phyloP scores from a whole-genome alignment of 345 rosid species.

The Brassica cretica region DNA sequence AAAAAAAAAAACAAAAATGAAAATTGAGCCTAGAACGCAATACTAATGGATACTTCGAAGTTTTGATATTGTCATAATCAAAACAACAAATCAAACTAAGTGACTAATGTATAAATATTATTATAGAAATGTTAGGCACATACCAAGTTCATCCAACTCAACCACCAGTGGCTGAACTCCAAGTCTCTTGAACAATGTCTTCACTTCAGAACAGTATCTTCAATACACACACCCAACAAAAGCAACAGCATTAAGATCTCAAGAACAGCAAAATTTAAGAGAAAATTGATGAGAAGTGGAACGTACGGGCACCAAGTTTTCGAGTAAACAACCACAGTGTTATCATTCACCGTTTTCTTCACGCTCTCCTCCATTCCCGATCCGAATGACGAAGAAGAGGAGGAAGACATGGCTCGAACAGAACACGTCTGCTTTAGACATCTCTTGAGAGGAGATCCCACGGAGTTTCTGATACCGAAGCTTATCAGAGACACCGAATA shows the following conservation, averaged over 20 bases:
- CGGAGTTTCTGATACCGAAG: constrained; percentile 16
- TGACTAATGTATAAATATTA: neutral
- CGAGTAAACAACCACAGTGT: constrained; percentile 90
- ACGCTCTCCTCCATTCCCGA: constrained; percentile 77
- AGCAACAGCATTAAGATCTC: neutral
- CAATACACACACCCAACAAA: constrained; percentile 8
- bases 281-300: neutral
- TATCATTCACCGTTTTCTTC: constrained; percentile 65
- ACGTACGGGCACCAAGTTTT: constrained; percentile 97
- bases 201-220: constrained; percentile 94
- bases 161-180: constrained; percentile 75
- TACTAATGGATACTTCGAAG: neutral
- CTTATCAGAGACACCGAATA: constrained; percentile 11
- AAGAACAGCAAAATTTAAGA: neutral
- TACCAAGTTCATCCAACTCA: constrained; percentile 93
- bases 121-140: constrained; percentile 9
- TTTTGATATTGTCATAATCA: neutral
- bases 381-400: constrained; percentile 69
- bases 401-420: constrained; percentile 50
- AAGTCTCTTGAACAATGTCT: constrained; percentile 70
- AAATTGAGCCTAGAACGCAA: neutral
- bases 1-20: neutral
- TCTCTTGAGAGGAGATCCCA: constrained; percentile 33
- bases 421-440: constrained; percentile 37
- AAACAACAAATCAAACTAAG: neutral